These are phyloP conservation scores for Neurospora africana DNA, from an alignment of 495 filamentous ascomycete species.

Conservation along the genomic window DNA sequence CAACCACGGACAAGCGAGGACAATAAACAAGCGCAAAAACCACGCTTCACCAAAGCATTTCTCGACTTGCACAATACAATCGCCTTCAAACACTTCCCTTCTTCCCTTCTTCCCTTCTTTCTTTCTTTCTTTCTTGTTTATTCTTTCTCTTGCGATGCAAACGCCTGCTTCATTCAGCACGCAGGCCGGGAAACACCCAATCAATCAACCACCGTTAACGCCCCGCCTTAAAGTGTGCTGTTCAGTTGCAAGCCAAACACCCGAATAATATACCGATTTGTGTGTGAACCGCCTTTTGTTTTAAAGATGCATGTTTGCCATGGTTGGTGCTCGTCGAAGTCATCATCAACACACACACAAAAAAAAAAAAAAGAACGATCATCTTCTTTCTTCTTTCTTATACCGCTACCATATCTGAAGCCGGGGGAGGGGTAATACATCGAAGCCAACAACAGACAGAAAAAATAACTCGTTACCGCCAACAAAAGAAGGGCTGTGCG, in stretches of 20 bases:
- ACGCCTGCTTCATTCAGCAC: background rate
- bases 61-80: background rate
- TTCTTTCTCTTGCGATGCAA: background rate
- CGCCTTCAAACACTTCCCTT: background rate
- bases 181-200: background rate
- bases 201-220: background rate
- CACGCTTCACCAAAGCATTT: background rate
- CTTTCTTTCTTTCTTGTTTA: background rate
- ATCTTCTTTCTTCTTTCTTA: background rate
- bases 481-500: constrained; percentile 2
- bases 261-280: background rate
- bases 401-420: background rate
- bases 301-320: background rate
- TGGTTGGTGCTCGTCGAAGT: background rate
- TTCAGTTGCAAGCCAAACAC: background rate
- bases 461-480: constrained; percentile 6
- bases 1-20: background rate
- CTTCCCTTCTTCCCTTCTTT: background rate
- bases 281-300: background rate
- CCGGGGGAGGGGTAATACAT: background rate
- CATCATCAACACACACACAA: background rate
- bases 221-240: background rate
- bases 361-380: background rate
- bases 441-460: constrained; percentile 8
- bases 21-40: background rate